These are phyloP conservation scores for Salvia miltiorrhiza DNA, from an alignment of 257 asterid species.

Conservation along the genomic window DNA sequence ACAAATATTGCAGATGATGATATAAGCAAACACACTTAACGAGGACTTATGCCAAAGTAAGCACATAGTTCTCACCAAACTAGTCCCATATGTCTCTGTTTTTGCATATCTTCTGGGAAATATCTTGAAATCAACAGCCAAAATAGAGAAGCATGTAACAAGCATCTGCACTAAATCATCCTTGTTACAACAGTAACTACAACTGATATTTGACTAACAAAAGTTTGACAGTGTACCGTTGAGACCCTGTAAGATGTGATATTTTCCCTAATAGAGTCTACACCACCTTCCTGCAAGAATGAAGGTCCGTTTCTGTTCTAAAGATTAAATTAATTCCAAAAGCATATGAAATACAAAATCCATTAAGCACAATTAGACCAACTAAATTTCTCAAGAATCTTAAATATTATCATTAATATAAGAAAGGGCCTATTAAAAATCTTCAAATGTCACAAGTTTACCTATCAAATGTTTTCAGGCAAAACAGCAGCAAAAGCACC, in stretches of 20 bases:
- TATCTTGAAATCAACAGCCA: slow-evolving; percentile 95
- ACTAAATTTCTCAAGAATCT: slow-evolving; percentile 11
- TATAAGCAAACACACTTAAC: not conserved
- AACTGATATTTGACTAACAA: slow-evolving; percentile 16
- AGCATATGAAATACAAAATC: slow-evolving; percentile 2
- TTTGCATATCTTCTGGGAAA: slow-evolving; percentile 92
- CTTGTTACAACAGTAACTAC: slow-evolving; percentile 17
- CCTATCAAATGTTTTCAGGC: slow-evolving; percentile 44
- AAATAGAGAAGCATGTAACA: slow-evolving; percentile 64
- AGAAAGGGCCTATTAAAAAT: not conserved
- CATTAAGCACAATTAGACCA: slow-evolving; percentile 7
- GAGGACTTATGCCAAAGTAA: not conserved
- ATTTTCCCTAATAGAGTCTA: slow-evolving; percentile 41
- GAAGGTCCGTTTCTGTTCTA: slow-evolving; percentile 61
- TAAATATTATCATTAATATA: not conserved
- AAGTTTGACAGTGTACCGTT: slow-evolving; percentile 46
- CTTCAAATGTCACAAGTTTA: slow-evolving; percentile 24
- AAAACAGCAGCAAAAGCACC: slow-evolving; percentile 42
- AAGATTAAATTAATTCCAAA: slow-evolving; percentile 35
- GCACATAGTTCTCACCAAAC: slow-evolving; percentile 59
- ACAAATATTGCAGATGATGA: not conserved
- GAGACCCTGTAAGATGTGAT: slow-evolving; percentile 77
- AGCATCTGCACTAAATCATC: slow-evolving; percentile 65
- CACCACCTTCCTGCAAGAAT: slow-evolving; percentile 48
- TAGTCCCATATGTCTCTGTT: slow-evolving; percentile 91